Conservation (phyloP, 768 basidiomycete genomes). For the Leccinum subtestaceum region DNA sequence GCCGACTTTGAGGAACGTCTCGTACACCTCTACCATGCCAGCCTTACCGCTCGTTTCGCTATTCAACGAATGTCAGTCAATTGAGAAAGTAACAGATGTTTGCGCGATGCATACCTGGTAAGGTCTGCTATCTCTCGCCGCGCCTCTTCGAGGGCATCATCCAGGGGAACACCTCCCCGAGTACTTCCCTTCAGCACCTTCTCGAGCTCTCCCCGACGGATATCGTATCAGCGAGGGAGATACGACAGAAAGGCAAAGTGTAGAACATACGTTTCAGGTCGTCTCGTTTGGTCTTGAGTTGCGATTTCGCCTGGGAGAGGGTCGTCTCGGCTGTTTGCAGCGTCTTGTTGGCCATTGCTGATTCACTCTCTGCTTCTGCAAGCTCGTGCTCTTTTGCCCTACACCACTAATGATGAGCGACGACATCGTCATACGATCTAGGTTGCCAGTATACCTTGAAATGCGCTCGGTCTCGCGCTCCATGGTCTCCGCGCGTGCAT, state of each 20-base stretch:
- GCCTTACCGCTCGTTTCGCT: slow-evolving; percentile 25
- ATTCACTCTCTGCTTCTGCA: slow-evolving; percentile 30
- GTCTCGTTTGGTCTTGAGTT: slow-evolving; percentile 58
- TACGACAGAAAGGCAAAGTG: neutral
- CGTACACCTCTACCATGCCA: slow-evolving; percentile 48
- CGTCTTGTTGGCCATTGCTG: slow-evolving; percentile 46
- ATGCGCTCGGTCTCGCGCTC: slow-evolving; percentile 68
- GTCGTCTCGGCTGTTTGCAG: slow-evolving; percentile 65
- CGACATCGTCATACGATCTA: neutral
- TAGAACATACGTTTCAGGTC: slow-evolving; percentile 56
- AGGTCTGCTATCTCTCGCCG: slow-evolving; percentile 12
- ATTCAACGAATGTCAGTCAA: slow-evolving; percentile 1
- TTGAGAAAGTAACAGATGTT: neutral
- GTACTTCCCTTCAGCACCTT: slow-evolving; percentile 41
- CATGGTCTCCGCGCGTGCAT: slow-evolving; percentile 61
- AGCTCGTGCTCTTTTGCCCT: slow-evolving; percentile 73
- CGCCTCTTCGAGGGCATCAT: slow-evolving; percentile 46
- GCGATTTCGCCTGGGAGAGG: slow-evolving; percentile 55
- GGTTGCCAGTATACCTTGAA: slow-evolving; percentile 41
- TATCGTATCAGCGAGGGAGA: neutral
- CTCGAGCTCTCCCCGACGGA: slow-evolving; percentile 35
- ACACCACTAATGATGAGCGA: neutral
- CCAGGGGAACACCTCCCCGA: slow-evolving; percentile 39
- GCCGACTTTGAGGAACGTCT: slow-evolving; percentile 53
- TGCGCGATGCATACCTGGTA: slow-evolving; percentile 16